phyloP scores from a whole-genome alignment of 2,329 filamentous ascomycete species.

The Fusarium chaquense region DNA sequence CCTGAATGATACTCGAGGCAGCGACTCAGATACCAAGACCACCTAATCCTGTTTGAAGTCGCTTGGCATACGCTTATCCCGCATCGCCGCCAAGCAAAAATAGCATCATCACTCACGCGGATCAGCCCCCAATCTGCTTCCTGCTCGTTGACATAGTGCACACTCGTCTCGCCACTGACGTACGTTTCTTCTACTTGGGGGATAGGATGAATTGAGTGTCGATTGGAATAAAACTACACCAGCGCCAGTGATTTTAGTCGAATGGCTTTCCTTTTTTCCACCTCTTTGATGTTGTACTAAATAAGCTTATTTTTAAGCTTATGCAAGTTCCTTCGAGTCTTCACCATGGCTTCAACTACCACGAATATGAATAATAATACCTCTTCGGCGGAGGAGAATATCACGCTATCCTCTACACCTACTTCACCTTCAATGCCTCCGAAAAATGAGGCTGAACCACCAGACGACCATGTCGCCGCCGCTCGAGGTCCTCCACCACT shows the following conservation, averaged over 20 bases:
- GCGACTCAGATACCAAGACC: background rate
- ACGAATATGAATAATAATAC: background rate
- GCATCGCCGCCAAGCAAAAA: slow-evolving; percentile 23
- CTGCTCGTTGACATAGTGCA: background rate
- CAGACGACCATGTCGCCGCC: background rate
- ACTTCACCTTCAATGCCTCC: slow-evolving; percentile 11
- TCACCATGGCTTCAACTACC: background rate
- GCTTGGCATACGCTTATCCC: slow-evolving; percentile 21
- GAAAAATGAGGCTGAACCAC: background rate
- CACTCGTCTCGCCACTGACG: slow-evolving; percentile 23
- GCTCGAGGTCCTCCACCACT: slow-evolving; percentile 18
- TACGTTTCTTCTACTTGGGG: background rate
- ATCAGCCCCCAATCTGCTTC: background rate
- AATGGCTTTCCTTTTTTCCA: background rate
- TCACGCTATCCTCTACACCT: slow-evolving; percentile 8
- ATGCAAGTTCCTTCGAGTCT: background rate
- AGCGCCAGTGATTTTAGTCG: background rate
- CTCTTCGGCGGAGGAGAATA: background rate
- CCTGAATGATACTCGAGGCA: background rate
- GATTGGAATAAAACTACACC: background rate
- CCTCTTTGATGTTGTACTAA: background rate
- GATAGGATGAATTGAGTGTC: too few relatives aligned
- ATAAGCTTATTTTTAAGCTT: slow-evolving; percentile 39
- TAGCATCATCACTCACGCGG: slow-evolving; percentile 16
- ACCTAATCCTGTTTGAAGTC: slow-evolving; percentile 21